Percentiles rank a stretch among this genome's conserved stretches.
Evolutionary conservation across 1,139 yeast genomes (phyloP).

Genomic region (Suhomyces anneliseae): DNA sequence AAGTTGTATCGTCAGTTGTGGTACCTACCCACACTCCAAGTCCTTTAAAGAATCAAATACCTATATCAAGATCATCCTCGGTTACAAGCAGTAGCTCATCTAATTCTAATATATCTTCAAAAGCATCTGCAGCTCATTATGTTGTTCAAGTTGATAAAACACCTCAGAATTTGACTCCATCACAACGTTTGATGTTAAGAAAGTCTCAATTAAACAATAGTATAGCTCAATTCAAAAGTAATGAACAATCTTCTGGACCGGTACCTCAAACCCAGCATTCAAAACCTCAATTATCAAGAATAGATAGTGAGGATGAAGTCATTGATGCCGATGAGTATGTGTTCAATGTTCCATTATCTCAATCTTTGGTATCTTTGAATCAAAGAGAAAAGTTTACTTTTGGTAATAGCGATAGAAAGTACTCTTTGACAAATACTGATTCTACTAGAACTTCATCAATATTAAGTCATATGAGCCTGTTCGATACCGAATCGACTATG

Average conservation of each 20-base stretch:
- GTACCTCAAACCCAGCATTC: background rate
- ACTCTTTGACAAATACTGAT: slow-evolving; percentile 26
- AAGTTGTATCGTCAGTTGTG: background rate
- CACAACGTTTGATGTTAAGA: slow-evolving; percentile 38
- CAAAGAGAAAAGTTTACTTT: slow-evolving; percentile 28
- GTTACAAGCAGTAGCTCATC: slow-evolving; percentile 17
- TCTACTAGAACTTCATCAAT: slow-evolving; percentile 49
- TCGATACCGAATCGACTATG: slow-evolving; percentile 19
- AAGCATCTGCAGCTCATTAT: slow-evolving; percentile 16
- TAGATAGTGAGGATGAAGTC: slow-evolving; percentile 50
- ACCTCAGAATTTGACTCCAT: slow-evolving; percentile 37
- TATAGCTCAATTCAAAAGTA: slow-evolving; percentile 22
- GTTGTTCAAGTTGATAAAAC: slow-evolving; percentile 27
- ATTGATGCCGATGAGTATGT: slow-evolving; percentile 51
- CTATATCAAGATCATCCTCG: slow-evolving; percentile 21
- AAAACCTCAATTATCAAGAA: background rate
- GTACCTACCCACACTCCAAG: slow-evolving; percentile 16
- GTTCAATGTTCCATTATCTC: slow-evolving; percentile 65
- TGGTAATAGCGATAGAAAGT: slow-evolving; percentile 22
- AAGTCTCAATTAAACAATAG: slow-evolving; percentile 29
- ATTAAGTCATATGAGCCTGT: slow-evolving; percentile 28
- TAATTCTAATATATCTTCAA: slow-evolving; percentile 6
- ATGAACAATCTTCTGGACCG: slow-evolving; percentile 9
- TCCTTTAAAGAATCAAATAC: slow-evolving; percentile 19
- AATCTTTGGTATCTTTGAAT: slow-evolving; percentile 37